These are phyloP conservation scores for Pleurotus giganteus DNA, from an alignment of 768 basidiomycete genomes.

Conservation along the genomic window DNA sequence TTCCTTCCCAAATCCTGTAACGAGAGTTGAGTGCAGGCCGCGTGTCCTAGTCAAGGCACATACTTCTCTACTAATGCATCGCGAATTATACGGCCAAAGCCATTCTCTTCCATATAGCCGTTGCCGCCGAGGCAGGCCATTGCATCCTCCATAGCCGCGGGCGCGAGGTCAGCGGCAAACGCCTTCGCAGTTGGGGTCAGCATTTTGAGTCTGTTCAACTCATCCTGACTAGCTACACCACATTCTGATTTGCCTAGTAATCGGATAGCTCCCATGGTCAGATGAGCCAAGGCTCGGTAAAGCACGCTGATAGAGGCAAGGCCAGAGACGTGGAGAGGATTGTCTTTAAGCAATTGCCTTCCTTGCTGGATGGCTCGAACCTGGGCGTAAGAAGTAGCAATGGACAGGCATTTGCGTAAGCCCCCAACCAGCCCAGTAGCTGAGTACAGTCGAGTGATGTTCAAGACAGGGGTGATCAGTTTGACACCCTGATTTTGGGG, in stretches of 20 bases:
- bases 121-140: conserved; percentile 75
- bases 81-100: conserved; percentile 61
- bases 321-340: conserved; percentile 61
- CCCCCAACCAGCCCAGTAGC: conserved; percentile 53
- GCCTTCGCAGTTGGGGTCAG: conserved; percentile 71
- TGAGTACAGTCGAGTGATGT: conserved; percentile 74
- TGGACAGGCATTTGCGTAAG: conserved; percentile 60
- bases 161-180: conserved; percentile 64
- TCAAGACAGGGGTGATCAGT: conserved; percentile 67
- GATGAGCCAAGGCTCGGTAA: conserved; percentile 65
- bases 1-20: conserved; percentile 77
- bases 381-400: conserved; percentile 61
- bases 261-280: conserved; percentile 56
- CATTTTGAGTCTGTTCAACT: conserved; percentile 53
- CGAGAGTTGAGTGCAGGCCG: background rate
- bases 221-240: conserved; percentile 44
- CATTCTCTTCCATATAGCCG: conserved; percentile 84
- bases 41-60: conserved; percentile 3
- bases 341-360: conserved; percentile 46
- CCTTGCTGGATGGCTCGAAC: conserved; percentile 58
- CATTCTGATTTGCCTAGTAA: conserved; percentile 66
- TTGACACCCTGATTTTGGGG: conserved; percentile 58
- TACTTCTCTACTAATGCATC: conserved; percentile 73
- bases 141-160: conserved; percentile 65
- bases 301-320: conserved; percentile 58